A percentile compares a stretch with the other conserved stretches of the same genome.
phyloP scores from a whole-genome alignment of 495 filamentous ascomycete species.

The Hypoxylon fragiforme region DNA sequence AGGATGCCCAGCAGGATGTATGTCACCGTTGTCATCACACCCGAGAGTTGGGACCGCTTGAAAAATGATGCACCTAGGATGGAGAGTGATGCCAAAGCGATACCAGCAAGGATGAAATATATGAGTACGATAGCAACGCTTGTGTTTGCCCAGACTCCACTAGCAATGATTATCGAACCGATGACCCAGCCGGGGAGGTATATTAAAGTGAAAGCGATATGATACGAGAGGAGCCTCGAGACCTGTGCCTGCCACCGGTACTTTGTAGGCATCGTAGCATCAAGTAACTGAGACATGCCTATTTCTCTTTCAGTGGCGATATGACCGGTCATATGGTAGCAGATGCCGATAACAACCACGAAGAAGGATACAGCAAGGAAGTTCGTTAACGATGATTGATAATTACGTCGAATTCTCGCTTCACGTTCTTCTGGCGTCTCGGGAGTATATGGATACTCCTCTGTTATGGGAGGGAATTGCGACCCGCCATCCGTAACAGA shows the following conservation, averaged over 20 bases:
- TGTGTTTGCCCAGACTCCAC: constrained; percentile 64
- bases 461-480: constrained; percentile 49
- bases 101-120: constrained; percentile 64
- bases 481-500: constrained; percentile 45
- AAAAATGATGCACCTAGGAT: constrained; percentile 75
- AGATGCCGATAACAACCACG: constrained; percentile 67
- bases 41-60: constrained; percentile 74
- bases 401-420: constrained; percentile 62
- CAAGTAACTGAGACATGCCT: constrained; percentile 77
- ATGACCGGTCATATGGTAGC: constrained; percentile 76
- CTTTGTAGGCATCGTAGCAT: constrained; percentile 77
- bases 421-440: constrained; percentile 65
- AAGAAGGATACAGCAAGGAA: constrained; percentile 70
- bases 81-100: constrained; percentile 68
- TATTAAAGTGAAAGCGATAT: constrained; percentile 66
- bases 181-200: constrained; percentile 74
- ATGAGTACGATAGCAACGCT: constrained; percentile 62
- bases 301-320: constrained; percentile 77
- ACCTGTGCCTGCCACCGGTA: constrained; percentile 68
- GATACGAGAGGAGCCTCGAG: constrained; percentile 66
- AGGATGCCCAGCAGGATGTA: constrained; percentile 69
- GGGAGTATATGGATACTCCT: constrained; percentile 75
- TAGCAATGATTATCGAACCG: constrained; percentile 62
- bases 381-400: constrained; percentile 69
- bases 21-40: constrained; percentile 66